Base-by-base conservation (phyloP, 108 stramenopile genomes). In the Nitzschia sp. region DNA sequence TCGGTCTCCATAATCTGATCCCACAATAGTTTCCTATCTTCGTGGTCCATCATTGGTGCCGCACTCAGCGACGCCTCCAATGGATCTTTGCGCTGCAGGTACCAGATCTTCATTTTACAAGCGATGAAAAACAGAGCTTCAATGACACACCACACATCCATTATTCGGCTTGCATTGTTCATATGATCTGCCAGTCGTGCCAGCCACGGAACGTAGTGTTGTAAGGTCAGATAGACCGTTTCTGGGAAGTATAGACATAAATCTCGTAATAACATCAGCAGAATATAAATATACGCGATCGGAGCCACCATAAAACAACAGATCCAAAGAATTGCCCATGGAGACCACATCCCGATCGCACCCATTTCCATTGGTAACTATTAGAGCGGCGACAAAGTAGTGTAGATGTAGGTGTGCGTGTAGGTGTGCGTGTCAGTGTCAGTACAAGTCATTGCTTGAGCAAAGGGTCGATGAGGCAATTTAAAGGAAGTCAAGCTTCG, bases 81-180 rank as follows among this genome's bases (percentile, higher is more conserved):
- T 1, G 94, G 90, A 80, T 93, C 90, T 45, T 78, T 67, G 9
- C 70, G 55, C 59, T 91, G 87, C 45, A 92, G 68, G 58, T 83
- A 95, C 27, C 62, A 67, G 30, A 81, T 73, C 63, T 93, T 87
- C 34, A 82, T 45, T 45, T 77, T 82, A 56, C 82, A 71, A 29
- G 71, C 66, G 26, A 95, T 68, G 55, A 80, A 95, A 71, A 92
- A 95, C 16, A 90, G 27, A 1, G 84, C 91, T 62, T 95, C 94
- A 36, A 95, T 71, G 22, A 86, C 60, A 65, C 86, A 89, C 94
- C 91, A 92, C 0, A 79, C 52, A 68, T 92, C 90, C 23, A 94
- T 79, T 2, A 72, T n/a, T 1, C 78, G 58, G 28, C 80, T 84
- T 19, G 80, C 66, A 61, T 36, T 47, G 34, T 77, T 66, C 83